These are phyloP conservation scores for Neurospora discreta DNA, from an alignment of 495 filamentous ascomycete genomes.

Conservation along the genomic window DNA sequence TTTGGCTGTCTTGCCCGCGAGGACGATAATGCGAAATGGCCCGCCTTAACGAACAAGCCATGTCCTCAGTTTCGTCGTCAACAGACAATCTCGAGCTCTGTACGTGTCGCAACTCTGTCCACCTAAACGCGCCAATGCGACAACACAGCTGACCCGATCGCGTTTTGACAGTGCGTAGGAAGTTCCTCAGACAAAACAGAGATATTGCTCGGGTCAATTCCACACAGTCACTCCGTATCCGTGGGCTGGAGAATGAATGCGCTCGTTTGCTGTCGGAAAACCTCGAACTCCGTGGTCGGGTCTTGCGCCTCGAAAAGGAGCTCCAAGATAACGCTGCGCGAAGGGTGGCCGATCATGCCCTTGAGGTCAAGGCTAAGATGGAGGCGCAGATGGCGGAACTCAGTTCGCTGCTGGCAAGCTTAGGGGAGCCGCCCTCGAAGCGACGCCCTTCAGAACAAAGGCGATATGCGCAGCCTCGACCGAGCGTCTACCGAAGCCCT, in stretches of 20 bases:
- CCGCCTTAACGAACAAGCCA: constrained; percentile 73
- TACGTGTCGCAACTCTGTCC: constrained; percentile 36
- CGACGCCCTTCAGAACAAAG: constrained; percentile 23
- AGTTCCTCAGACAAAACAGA: constrained; percentile 85
- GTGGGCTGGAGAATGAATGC: constrained; percentile 72
- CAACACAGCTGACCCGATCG: not conserved
- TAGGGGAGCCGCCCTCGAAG: constrained; percentile 43
- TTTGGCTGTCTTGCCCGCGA: not conserved
- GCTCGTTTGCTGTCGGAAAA: constrained; percentile 80
- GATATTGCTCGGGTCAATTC: constrained; percentile 90
- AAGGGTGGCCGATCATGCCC: constrained; percentile 48
- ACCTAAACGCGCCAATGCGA: not conserved
- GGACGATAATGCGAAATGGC: constrained; percentile 53
- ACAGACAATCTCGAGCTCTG: constrained; percentile 62
- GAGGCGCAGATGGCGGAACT: constrained; percentile 60
- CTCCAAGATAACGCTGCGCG: constrained; percentile 37
- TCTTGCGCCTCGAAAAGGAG: constrained; percentile 62
- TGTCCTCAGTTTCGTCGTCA: constrained; percentile 34
- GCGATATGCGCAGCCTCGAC: constrained; percentile 19
- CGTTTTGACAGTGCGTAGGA: constrained; percentile 55
- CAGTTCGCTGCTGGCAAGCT: constrained; percentile 47
- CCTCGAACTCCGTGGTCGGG: constrained; percentile 66
- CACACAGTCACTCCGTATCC: constrained; percentile 79
- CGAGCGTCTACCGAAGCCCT: constrained; percentile 23
- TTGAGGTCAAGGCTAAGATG: constrained; percentile 56